These are phyloP conservation scores for Blastocystis sp. DNA, from an alignment of 352 stramenopile species.

Conservation along the genomic window DNA sequence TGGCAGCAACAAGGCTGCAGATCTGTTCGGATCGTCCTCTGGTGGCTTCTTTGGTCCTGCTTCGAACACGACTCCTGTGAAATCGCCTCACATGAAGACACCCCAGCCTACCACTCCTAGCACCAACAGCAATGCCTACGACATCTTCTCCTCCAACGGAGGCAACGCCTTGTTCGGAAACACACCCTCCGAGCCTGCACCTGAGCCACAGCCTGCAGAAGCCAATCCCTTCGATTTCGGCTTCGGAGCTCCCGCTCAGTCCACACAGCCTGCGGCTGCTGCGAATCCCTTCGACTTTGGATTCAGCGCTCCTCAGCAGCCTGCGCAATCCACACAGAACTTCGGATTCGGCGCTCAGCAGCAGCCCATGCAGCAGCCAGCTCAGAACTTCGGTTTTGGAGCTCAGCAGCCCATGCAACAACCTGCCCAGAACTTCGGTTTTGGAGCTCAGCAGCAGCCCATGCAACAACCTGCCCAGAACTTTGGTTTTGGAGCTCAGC, in stretches of 20 bases:
- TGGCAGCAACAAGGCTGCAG: slow-evolving; percentile 26
- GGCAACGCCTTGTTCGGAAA: neutral
- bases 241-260: slow-evolving; percentile 41
- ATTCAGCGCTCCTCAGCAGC: neutral
- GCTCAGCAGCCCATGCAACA: neutral
- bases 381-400: slow-evolving; percentile 43
- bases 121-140: slow-evolving; percentile 27
- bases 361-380: neutral
- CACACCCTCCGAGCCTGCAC: neutral
- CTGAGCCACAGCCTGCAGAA: neutral
- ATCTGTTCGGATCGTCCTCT: neutral
- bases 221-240: neutral
- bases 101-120: slow-evolving; percentile 9
- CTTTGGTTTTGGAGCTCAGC: slow-evolving; percentile 21
- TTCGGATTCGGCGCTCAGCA: slow-evolving; percentile 4
- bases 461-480: neutral
- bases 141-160: slow-evolving; percentile 28
- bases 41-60: slow-evolving; percentile 20
- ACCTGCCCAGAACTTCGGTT: neutral
- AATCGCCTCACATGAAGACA: neutral
- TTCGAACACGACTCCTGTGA: neutral
- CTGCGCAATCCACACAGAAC: neutral
- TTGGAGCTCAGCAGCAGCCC: slow-evolving; percentile 24
- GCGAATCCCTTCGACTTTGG: neutral
- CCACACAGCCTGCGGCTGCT: neutral